These are phyloP conservation scores for Xylaria venustula DNA, from an alignment of 495 filamentous ascomycete species.

Conservation along the genomic window DNA sequence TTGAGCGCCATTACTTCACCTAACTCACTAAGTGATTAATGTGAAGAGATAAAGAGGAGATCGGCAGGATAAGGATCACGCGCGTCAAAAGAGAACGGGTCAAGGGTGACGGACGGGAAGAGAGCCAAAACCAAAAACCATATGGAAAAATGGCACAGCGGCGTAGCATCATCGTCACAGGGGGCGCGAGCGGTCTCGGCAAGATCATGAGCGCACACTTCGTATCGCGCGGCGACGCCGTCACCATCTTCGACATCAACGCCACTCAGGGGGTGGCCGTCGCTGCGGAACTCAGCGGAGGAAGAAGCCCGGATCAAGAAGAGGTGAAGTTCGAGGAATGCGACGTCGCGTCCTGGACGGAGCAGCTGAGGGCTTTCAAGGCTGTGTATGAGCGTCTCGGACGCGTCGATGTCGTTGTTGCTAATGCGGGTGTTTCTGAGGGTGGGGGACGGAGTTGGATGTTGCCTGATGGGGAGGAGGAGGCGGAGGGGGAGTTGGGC, in stretches of 20 bases:
- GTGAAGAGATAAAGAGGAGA: no score
- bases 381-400: slow-evolving; percentile 37
- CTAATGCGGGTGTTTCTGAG: slow-evolving; percentile 56
- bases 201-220: slow-evolving; percentile 49
- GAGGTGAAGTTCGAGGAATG: slow-evolving; percentile 43
- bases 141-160: not conserved
- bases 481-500: slow-evolving; percentile 30
- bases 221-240: slow-evolving; percentile 39
- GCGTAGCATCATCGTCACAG: slow-evolving; percentile 38
- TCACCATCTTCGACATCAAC: slow-evolving; percentile 56
- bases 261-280: slow-evolving; percentile 25
- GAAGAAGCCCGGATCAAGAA: not conserved
- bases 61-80: no score
- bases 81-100: no score
- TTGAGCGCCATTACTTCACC: no score
- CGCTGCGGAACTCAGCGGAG: slow-evolving; percentile 22
- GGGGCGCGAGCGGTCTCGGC: slow-evolving; percentile 57
- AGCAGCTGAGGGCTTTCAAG: slow-evolving; percentile 44
- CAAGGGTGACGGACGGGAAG: no score
- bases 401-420: slow-evolving; percentile 51
- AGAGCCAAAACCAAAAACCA: no score
- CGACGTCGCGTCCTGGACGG: slow-evolving; percentile 50
- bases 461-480: slow-evolving; percentile 12
- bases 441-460: slow-evolving; percentile 37
- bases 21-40: no score